Evolutionary conservation across 2,329 filamentous ascomycete species (phyloP).

Genomic region (Teratosphaeria gauchensis): DNA sequence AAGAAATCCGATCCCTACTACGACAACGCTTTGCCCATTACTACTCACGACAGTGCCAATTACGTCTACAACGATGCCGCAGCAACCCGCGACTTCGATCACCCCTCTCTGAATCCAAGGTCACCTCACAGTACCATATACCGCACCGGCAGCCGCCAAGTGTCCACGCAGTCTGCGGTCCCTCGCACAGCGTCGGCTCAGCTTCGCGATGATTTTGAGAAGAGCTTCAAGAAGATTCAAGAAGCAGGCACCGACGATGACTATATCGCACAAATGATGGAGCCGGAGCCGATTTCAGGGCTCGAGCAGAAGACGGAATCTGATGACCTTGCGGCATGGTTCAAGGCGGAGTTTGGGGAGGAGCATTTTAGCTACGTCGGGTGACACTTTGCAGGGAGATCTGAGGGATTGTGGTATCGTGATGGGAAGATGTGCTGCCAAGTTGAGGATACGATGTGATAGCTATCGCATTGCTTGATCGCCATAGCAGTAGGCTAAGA

Average conservation of each 20-base stretch:
- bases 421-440: too few relatives aligned
- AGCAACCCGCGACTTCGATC: not conserved
- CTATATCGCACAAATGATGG: not conserved
- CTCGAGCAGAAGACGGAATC: not conserved
- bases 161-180: not conserved
- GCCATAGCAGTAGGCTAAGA: not conserved
- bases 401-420: too few relatives aligned
- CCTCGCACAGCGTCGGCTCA: not conserved
- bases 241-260: not conserved
- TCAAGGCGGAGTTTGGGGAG: constrained; percentile 17
- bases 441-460: too few relatives aligned
- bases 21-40: not conserved
- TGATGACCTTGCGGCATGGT: constrained; percentile 15
- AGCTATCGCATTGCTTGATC: not conserved
- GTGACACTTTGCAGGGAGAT: constrained; percentile 4
- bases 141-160: not conserved
- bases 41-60: not conserved
- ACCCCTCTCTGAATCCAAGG: too few relatives aligned
- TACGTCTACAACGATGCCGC: not conserved
- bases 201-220: not conserved
- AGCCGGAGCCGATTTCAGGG: not conserved
- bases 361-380: constrained; percentile 17
- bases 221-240: not conserved
- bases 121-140: not conserved
- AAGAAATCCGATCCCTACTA: not conserved